Conservation (phyloP, 352 stramenopile species). For the Globisporangium viniferum region DNA sequence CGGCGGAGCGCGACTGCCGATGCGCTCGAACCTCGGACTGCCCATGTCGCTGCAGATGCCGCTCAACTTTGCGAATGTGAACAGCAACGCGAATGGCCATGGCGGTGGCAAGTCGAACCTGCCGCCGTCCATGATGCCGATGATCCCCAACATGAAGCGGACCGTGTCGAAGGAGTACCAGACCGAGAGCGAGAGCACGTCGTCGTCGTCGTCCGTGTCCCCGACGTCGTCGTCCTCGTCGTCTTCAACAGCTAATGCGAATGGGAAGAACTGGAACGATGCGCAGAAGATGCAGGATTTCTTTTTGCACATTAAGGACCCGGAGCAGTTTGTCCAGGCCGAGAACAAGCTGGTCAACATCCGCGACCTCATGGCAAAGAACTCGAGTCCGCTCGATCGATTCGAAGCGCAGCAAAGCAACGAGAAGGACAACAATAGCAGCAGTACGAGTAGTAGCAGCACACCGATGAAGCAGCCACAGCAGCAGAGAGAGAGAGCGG, state of each 20-base stretch:
- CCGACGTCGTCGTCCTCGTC: slow-evolving; percentile 8
- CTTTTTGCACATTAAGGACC: slow-evolving; percentile 44
- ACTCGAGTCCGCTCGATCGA: slow-evolving; percentile 18
- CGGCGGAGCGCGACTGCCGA: slow-evolving; percentile 9
- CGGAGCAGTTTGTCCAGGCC: slow-evolving; percentile 27
- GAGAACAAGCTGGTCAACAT: slow-evolving; percentile 63
- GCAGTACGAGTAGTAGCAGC: slow-evolving; percentile 6
- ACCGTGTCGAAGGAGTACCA: slow-evolving; percentile 9
- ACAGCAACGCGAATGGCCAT: background rate
- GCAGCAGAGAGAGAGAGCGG: slow-evolving; percentile 8
- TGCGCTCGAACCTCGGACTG: slow-evolving; percentile 20
- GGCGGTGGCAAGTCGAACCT: background rate
- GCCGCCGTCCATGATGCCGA: slow-evolving; percentile 5
- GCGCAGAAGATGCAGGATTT: slow-evolving; percentile 57
- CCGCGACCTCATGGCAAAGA: slow-evolving; percentile 41
- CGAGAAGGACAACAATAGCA: background rate
- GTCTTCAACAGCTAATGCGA: background rate
- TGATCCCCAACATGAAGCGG: slow-evolving; percentile 20
- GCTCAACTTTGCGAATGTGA: slow-evolving; percentile 14
- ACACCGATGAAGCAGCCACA: slow-evolving; percentile 8
- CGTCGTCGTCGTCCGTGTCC: slow-evolving; percentile 19
- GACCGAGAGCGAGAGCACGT: slow-evolving; percentile 12
- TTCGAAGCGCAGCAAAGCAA: slow-evolving; percentile 8
- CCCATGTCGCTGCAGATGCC: slow-evolving; percentile 21
- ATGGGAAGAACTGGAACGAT: slow-evolving; percentile 31